These are phyloP conservation scores for Coniophora puteana DNA, from an alignment of 1,284 basidiomycete genomes.

Conservation along the genomic window DNA sequence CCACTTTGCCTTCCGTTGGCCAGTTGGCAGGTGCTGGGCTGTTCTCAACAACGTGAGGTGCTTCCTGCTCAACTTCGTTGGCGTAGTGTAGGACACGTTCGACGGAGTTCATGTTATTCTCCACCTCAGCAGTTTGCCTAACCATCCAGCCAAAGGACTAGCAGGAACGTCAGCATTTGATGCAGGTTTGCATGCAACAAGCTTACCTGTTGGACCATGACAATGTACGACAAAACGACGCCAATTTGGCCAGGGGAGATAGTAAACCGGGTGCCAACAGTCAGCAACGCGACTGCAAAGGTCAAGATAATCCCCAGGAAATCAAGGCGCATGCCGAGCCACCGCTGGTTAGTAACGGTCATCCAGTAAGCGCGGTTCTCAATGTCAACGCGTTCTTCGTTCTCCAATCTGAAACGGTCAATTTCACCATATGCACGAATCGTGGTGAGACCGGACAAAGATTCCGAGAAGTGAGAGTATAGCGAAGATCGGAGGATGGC, in stretches of 20 bases:
- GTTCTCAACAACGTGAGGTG: conserved; percentile 61
- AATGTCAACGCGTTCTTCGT: conserved; percentile 75
- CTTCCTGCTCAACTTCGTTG: conserved; percentile 72
- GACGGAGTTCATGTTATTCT: conserved; percentile 91
- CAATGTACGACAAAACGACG: conserved; percentile 73
- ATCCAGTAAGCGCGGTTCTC: conserved; percentile 92
- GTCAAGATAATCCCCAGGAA: conserved; percentile 77
- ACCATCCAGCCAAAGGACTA: conserved; percentile 80
- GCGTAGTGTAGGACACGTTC: conserved; percentile 84
- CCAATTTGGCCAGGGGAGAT: conserved; percentile 80
- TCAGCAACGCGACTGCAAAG: conserved; percentile 76
- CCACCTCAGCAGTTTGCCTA: conserved; percentile 80
- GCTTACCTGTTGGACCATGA: conserved; percentile 62
- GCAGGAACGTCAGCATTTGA: too few relatives aligned
- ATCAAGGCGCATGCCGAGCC: conserved; percentile 88
- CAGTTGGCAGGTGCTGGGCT: conserved; percentile 58
- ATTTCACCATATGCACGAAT: conserved; percentile 83
- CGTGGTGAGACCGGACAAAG: conserved; percentile 80
- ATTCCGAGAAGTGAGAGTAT: conserved; percentile 90
- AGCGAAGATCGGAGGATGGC: conserved; percentile 59
- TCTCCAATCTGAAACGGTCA: conserved; percentile 70
- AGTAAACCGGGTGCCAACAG: conserved; percentile 68
- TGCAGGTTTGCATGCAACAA: conserved; percentile 7
- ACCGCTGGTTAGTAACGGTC: conserved; percentile 81
- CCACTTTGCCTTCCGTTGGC: conserved; percentile 64